These are phyloP conservation scores for Penicillium hesseltinei DNA, from an alignment of 2,329 filamentous ascomycete genomes.

Conservation along the genomic window DNA sequence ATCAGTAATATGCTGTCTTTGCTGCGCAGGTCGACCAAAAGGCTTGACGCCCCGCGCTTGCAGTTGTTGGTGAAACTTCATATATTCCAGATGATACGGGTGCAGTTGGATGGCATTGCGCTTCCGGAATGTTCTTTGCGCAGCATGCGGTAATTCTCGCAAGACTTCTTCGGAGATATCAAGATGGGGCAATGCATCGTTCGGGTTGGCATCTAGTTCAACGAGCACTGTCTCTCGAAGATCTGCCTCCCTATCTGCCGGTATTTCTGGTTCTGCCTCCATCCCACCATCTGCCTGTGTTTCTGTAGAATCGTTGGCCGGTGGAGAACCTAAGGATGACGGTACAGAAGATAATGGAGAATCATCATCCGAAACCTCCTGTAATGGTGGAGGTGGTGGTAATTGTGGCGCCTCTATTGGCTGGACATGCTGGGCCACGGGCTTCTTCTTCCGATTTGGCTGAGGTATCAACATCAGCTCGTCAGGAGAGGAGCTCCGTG, in stretches of 20 bases:
- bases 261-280: not conserved
- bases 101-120: conserved; percentile 51
- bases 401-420: not conserved
- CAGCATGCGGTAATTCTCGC: conserved; percentile 25
- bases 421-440: conserved; percentile 6
- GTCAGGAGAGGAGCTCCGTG: conserved; percentile 36
- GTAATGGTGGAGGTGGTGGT: not conserved
- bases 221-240: not conserved
- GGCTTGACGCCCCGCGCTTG: conserved; percentile 45
- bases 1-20: conserved; percentile 20
- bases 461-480: conserved; percentile 35
- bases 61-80: conserved; percentile 44
- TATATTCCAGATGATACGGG: conserved; percentile 48
- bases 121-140: conserved; percentile 40
- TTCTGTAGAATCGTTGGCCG: not conserved
- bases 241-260: not conserved
- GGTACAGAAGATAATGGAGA: conserved; percentile 41
- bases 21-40: conserved; percentile 32
- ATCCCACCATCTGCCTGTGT: not conserved
- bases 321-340: conserved; percentile 28
- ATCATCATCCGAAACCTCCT: conserved; percentile 18
- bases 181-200: conserved; percentile 20
- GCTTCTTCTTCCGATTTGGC: conserved; percentile 15
- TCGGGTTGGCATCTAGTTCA: conserved; percentile 5
- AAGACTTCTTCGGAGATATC: conserved; percentile 32